These are phyloP conservation scores for Coemansia sp. DNA, from an alignment of 192 early-diverging fungal species.

Conservation along the genomic window DNA sequence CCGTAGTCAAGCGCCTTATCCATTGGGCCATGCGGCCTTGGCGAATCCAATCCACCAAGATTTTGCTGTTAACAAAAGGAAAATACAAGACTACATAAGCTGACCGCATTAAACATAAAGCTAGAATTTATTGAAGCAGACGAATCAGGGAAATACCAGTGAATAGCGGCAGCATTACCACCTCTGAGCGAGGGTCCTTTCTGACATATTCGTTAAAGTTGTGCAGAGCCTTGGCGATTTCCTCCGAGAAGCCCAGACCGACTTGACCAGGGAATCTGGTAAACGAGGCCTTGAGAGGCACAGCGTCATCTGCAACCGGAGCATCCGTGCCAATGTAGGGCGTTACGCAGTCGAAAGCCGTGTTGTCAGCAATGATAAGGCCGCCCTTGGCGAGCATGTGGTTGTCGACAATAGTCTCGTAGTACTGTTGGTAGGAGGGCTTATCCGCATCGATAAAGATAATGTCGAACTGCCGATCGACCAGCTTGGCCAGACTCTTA, in stretches of 20 bases:
- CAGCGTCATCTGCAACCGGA: conserved; percentile 14
- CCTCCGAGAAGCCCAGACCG: background rate
- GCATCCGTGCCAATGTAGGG: conserved; percentile 18
- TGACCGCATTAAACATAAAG: too few relatives aligned
- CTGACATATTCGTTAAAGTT: conserved; percentile 64
- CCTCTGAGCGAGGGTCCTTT: conserved; percentile 58
- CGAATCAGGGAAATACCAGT: conserved; percentile 38
- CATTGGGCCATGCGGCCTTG: conserved; percentile 47
- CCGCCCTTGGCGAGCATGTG: conserved; percentile 57
- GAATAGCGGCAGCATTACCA: conserved; percentile 59
- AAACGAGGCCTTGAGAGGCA: conserved; percentile 16
- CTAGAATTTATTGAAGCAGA: background rate
- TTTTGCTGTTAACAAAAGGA: too few relatives aligned
- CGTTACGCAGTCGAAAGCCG: conserved; percentile 23
- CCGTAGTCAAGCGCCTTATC: conserved; percentile 55
- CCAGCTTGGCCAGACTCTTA: conserved; percentile 32
- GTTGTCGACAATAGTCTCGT: conserved; percentile 59
- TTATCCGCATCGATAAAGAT: conserved; percentile 76
- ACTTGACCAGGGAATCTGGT: background rate
- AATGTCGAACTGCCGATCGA: conserved; percentile 58
- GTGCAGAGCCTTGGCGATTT: conserved; percentile 30
- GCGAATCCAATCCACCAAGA: background rate
- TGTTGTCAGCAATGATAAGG: conserved; percentile 67
- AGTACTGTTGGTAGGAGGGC: conserved; percentile 62
- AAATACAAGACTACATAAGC: too few relatives aligned